These are phyloP conservation scores for Hyaloscypha finlandica DNA, from an alignment of 495 filamentous ascomycete genomes.

Conservation along the genomic window DNA sequence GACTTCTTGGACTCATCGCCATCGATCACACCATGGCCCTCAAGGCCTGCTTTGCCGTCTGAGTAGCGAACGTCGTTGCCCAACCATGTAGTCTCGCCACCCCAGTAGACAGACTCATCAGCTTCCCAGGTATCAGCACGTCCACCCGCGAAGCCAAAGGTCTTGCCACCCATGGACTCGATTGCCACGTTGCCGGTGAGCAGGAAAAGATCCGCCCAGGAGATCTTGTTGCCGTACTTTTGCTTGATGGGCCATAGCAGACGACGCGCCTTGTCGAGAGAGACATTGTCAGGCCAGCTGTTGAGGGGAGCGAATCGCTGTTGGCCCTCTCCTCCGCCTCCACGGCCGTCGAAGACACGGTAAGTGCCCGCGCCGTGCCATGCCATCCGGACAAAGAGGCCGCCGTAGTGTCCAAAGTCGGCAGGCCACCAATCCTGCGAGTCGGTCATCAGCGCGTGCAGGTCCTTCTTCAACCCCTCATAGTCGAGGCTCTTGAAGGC, in stretches of 20 bases:
- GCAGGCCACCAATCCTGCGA: slow-evolving; percentile 78
- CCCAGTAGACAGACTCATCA: slow-evolving; percentile 75
- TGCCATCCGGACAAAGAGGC: slow-evolving; percentile 75
- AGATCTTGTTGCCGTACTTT: slow-evolving; percentile 80
- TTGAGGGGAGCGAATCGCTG: slow-evolving; percentile 77
- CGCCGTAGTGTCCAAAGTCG: slow-evolving; percentile 76
- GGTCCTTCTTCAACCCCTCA: slow-evolving; percentile 68
- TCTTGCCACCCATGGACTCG: slow-evolving; percentile 73
- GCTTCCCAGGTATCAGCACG: slow-evolving; percentile 70
- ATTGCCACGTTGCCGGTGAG: slow-evolving; percentile 73
- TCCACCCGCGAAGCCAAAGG: slow-evolving; percentile 71
- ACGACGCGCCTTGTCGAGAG: slow-evolving; percentile 74
- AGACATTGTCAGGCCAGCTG: slow-evolving; percentile 78
- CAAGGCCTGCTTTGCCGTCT: slow-evolving; percentile 46
- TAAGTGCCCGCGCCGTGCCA: slow-evolving; percentile 79
- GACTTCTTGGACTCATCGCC: slow-evolving; percentile 47
- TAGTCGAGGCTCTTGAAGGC: slow-evolving; percentile 75
- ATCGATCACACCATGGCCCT: slow-evolving; percentile 44
- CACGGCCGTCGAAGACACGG: slow-evolving; percentile 69
- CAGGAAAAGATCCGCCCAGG: slow-evolving; percentile 70
- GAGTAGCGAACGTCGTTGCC: slow-evolving; percentile 68
- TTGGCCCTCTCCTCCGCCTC: slow-evolving; percentile 69
- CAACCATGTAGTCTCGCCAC: slow-evolving; percentile 69
- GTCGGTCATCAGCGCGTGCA: slow-evolving; percentile 66
- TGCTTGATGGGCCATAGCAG: slow-evolving; percentile 80